phyloP scores from a whole-genome alignment of 768 basidiomycete species.

The Cystobasidium onofrii region DNA sequence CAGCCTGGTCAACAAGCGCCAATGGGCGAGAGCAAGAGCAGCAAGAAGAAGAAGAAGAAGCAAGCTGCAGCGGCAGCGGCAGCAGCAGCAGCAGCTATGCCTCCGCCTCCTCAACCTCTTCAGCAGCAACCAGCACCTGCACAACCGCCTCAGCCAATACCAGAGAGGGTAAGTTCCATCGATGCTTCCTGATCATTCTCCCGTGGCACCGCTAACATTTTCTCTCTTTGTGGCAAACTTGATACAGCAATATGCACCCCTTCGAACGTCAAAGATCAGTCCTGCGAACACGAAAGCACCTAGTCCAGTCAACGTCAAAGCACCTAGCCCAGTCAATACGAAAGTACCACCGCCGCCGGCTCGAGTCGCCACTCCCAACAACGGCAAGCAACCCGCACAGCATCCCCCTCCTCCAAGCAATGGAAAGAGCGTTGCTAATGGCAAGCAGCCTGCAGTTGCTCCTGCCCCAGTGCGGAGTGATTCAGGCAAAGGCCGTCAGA shows the following conservation, averaged over 20 bases:
- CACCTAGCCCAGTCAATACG: conserved; percentile 2
- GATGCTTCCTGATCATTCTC: not conserved
- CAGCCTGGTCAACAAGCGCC: conserved; percentile 2
- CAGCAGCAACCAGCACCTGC: conserved; percentile 46
- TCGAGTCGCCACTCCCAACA: not conserved
- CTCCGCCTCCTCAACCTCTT: too few relatives aligned
- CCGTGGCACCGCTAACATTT: not conserved
- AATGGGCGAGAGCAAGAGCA: conserved; percentile 1
- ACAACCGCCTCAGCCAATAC: conserved; percentile 53
- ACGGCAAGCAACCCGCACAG: conserved; percentile 6
- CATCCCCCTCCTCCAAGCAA: not conserved
- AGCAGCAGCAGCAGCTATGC: conserved; percentile 32
- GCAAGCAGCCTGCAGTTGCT: conserved; percentile 37
- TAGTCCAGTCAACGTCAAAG: conserved; percentile 20
- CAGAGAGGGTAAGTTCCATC: conserved; percentile 3
- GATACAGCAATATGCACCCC: not conserved
- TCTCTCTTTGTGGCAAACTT: not conserved
- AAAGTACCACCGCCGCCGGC: not conserved
- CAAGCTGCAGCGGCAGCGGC: conserved; percentile 47
- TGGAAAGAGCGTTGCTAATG: conserved; percentile 13
- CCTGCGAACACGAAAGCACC: not conserved
- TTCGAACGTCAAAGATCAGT: not conserved
- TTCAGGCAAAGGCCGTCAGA: conserved; percentile 47
- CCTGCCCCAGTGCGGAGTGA: conserved; percentile 47
- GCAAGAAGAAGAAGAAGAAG: conserved; percentile 53